Base-by-base conservation (phyloP, 371 early-diverging fungal species). In the Rhizopus delemar region DNA sequence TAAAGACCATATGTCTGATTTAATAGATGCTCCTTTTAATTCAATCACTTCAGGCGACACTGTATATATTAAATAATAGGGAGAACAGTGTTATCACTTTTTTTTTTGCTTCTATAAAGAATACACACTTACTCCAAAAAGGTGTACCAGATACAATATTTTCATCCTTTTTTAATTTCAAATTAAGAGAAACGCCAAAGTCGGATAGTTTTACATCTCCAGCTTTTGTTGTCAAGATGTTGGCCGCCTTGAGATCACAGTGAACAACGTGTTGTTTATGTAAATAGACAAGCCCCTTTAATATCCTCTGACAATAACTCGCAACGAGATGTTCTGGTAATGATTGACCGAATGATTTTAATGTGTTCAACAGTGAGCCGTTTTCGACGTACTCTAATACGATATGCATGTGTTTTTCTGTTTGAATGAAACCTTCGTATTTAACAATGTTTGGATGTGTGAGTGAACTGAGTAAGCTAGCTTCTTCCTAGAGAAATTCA, bases 1-100 rank as follows among this genome's bases (percentile, higher is more conserved):
- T 12, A 95, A 72, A 53, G 94, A 64, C 64, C 95, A 95, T n/a
- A 96, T 95, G 67, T 96, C 96, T 3, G 94, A 91, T 29, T 88
- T 86, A 16, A 86, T 86, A 6, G 89, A 85, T 0, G 92, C 85
- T 5, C 94, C 93, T 53, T 89, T 84, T 16, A 93, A 71, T 62
- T 91, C 84, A 69, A 94, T 94, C 0, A 97, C 92, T 75, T 97
- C 98, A 8, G 98, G 98, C 16, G 98, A 95, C 97, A 98, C 90
- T 51, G 49, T 9, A 46, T 55, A 57, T 43, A 5, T 15, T 43
- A 13, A 43, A n/a, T 43, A 39, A 39, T 22, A 39, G 39, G 8
- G 12, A 39, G 12, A 39, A 39, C 8, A 39, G 2, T 12, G 39
- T 39, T 43, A 13, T 1, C n/a, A 13, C n/a, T 43, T 43, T 43